phyloP scores from a whole-genome alignment of 768 basidiomycete species.

The Sporobolomyces phaffii region DNA sequence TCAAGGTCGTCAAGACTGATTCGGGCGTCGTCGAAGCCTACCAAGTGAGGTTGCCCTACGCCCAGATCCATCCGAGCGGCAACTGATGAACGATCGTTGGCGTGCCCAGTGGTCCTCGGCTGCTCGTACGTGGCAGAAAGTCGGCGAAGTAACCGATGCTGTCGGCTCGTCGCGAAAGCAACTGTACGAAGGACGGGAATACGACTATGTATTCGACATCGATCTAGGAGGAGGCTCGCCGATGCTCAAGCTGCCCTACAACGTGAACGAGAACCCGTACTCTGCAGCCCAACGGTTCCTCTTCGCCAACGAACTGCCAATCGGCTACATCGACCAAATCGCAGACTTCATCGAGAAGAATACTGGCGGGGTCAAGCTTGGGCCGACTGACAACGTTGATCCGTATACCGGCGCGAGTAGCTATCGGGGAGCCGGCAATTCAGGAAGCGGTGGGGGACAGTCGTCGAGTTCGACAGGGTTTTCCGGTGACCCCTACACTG shows the following conservation, averaged over 20 bases:
- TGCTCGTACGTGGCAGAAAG: constrained; percentile 72
- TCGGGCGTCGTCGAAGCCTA: constrained; percentile 79
- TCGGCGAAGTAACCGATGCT: constrained; percentile 93
- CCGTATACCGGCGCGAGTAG: constrained; percentile 71
- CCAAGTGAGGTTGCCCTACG: constrained; percentile 58
- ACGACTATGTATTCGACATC: constrained; percentile 99
- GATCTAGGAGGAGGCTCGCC: constrained; percentile 90
- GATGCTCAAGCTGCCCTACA: constrained; percentile 88
- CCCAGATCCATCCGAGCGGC: not conserved
- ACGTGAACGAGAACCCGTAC: constrained; percentile 81
- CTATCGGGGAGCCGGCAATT: constrained; percentile 13
- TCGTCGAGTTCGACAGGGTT: not conserved
- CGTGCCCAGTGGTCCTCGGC: constrained; percentile 68
- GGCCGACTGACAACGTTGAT: constrained; percentile 55
- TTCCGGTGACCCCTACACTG: constrained; percentile 33
- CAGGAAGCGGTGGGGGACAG: not conserved
- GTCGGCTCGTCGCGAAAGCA: constrained; percentile 84
- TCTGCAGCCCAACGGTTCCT: constrained; percentile 83
- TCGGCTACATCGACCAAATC: constrained; percentile 78
- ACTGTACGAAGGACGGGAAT: constrained; percentile 86
- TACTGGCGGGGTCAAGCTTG: constrained; percentile 66
- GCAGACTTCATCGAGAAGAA: constrained; percentile 91
- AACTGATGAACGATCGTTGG: not conserved
- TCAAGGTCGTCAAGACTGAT: constrained; percentile 74
- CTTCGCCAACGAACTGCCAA: constrained; percentile 70